These are phyloP conservation scores for Torulaspora gathmanii DNA, from an alignment of 805 yeast genomes.

Conservation along the genomic window DNA sequence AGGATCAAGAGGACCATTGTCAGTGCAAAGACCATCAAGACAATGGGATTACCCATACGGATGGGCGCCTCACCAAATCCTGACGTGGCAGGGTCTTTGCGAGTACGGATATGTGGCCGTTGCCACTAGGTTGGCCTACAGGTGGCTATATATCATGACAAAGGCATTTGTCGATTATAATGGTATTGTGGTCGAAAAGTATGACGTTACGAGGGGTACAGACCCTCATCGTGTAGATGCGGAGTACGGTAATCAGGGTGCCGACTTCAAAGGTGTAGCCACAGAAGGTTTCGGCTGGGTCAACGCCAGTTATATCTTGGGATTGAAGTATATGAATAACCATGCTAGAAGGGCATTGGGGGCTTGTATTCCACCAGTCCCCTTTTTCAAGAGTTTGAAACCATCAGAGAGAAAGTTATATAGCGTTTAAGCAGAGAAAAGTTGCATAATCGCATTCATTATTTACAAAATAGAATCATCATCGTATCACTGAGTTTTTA, in stretches of 20 bases:
- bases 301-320: conserved; percentile 76
- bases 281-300: conserved; percentile 99
- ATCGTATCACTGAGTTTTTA: no score
- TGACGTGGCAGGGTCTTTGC: conserved; percentile 83
- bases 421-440: conserved; percentile 20
- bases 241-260: conserved; percentile 95
- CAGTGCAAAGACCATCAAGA: conserved; percentile 71
- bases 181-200: conserved; percentile 94
- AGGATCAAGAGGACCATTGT: conserved; percentile 64
- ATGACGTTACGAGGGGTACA: conserved; percentile 76
- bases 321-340: conserved; percentile 59
- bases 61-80: conserved; percentile 97
- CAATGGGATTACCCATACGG: conserved; percentile 99
- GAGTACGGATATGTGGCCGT: conserved; percentile 64
- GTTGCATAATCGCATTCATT: not conserved
- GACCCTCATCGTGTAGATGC: conserved; percentile 92
- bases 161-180: conserved; percentile 86
- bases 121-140: conserved; percentile 66
- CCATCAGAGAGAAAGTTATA: conserved; percentile 40
- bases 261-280: conserved; percentile 87
- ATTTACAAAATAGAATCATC: no score
- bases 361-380: conserved; percentile 66
- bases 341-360: conserved; percentile 76
- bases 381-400: conserved; percentile 49
- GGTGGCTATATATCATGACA: conserved; percentile 89